Base-by-base conservation (phyloP, 495 filamentous ascomycete genomes). In the Thozetella sp. region DNA sequence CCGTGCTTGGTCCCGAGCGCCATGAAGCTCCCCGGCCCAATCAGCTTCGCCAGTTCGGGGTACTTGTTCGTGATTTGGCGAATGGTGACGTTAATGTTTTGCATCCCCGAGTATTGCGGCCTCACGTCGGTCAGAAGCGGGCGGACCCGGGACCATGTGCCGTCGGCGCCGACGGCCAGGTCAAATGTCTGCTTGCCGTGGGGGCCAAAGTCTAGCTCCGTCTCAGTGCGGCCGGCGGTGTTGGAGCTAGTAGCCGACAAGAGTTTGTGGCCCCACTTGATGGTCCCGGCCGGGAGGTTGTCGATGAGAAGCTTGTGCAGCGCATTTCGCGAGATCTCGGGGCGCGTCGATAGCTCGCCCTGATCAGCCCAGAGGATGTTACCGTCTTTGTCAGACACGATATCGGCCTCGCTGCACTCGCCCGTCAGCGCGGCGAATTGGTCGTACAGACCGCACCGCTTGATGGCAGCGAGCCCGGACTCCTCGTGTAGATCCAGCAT, bases 121-220 rank as follows among this genome's bases (percentile, higher is more conserved):
- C 69, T 65, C 27, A 71, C 69, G 34, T 76, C 65, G 2, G 80
- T 82, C 19, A 88, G 65, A 1, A 80, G 34, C 1, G 62, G 65
- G 24, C 86, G 77, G 3, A 85, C 77, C 51, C 75, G 76, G 12
- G 78, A 82, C 82, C 86, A 88, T 15, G 85, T 83, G 10, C 87
- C 87, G 58, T 89, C 87, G 2, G 86, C 85, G 12, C 87, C 86
- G 30, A 89, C 74, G 0, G 89, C 73, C 0, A 88, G 68, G 63
- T 88, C 83, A 58, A 80, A 82, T 1, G 61, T 63, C 2, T 61
- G 57, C 2, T 60, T 71, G 24, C 62, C 63, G n/a, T 63, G 58
- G n/a, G 51, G 19, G 1, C 71, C 67, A 45, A 81, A 74, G 51
- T 76, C 65, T 34, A 81, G 63, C 40, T 52, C 57, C 43, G 67